Conservation (phyloP, 176 grass and related monocot genomes). For the Leersia perrieri region DNA sequence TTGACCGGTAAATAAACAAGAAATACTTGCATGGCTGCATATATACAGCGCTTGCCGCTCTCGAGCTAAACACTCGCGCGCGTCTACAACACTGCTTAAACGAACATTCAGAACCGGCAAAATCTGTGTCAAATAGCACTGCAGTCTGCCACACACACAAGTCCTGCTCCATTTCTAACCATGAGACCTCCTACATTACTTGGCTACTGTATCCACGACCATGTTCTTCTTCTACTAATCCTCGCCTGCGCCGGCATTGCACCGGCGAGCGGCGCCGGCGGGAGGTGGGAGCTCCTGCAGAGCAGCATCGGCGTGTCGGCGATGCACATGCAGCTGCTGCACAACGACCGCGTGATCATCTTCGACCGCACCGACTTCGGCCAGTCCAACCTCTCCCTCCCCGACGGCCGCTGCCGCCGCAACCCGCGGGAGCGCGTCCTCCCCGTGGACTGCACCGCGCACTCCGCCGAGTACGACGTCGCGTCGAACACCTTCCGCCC, state of each 20-base stretch:
- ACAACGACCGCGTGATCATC: constrained; percentile 69
- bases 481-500: constrained; percentile 45
- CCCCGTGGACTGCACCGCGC: constrained; percentile 62
- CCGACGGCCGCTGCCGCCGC: constrained; percentile 50
- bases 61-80: constrained; percentile 11
- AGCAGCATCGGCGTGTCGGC: constrained; percentile 74
- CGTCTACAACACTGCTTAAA: background rate
- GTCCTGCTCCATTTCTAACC: background rate
- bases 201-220: background rate
- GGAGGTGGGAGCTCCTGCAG: constrained; percentile 70
- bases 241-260: background rate
- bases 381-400: constrained; percentile 66
- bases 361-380: constrained; percentile 88
- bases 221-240: background rate
- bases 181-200: constrained; percentile 14
- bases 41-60: background rate
- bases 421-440: constrained; percentile 54
- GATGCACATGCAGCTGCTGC: constrained; percentile 94
- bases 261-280: constrained; percentile 27
- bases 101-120: background rate
- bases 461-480: constrained; percentile 69
- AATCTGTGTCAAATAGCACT: background rate
- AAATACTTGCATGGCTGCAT: background rate
- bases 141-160: background rate
- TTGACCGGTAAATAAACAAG: background rate